Conservation (phyloP, 73 alveolate species). For the Tetrahymena borealis region DNA sequence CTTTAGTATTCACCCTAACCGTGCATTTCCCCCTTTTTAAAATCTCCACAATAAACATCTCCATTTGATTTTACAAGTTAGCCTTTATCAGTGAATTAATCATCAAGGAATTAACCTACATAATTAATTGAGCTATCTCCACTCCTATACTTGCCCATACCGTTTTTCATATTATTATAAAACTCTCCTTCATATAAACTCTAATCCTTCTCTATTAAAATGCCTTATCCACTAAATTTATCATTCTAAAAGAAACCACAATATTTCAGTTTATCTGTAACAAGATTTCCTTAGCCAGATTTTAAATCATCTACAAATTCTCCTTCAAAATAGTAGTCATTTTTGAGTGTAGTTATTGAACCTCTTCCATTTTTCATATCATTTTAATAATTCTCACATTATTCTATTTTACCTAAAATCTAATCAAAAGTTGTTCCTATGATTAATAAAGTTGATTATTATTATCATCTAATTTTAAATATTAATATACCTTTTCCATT, state of each 20-base stretch:
- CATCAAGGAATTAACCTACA: slow-evolving; percentile 28
- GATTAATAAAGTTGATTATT: neutral
- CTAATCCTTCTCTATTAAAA: slow-evolving; percentile 1
- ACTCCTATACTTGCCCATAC: slow-evolving; percentile 26
- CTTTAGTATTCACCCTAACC: slow-evolving; percentile 29
- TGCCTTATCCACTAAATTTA: slow-evolving; percentile 31
- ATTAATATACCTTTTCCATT: neutral
- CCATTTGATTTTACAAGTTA: slow-evolving; percentile 34
- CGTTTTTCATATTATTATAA: slow-evolving; percentile 7
- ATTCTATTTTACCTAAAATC: neutral
- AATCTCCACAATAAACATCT: slow-evolving; percentile 31
- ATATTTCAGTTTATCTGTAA: slow-evolving; percentile 8
- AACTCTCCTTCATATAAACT: slow-evolving; percentile 38
- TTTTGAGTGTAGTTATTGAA: neutral
- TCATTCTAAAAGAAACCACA: slow-evolving; percentile 1
- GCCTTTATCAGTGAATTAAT: slow-evolving; percentile 22
- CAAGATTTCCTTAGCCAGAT: slow-evolving; percentile 24
- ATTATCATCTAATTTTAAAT: neutral
- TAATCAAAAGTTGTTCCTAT: neutral
- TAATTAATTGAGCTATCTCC: slow-evolving; percentile 4
- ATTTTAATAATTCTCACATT: neutral
- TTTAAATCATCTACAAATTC: slow-evolving; percentile 15
- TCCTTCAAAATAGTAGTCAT: slow-evolving; percentile 27
- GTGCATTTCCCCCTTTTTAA: slow-evolving; percentile 22
- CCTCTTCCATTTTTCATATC: neutral